Percentiles rank a stretch among this genome's conserved stretches.
Evolutionary conservation across 805 yeast species (phyloP).

Genomic region (Starmerella kuoi): DNA sequence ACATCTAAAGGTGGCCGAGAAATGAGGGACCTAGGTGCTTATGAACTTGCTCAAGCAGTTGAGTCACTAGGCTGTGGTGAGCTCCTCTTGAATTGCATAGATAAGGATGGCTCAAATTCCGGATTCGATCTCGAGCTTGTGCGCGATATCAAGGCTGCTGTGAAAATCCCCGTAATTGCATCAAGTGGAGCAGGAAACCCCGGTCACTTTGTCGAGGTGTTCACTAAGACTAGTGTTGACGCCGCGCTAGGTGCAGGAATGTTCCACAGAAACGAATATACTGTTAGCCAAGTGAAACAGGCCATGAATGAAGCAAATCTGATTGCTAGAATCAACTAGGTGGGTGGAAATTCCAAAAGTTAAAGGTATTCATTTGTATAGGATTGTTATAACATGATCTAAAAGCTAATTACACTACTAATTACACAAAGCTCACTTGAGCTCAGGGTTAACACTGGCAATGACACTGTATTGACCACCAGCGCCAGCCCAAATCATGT

Average conservation of each 20-base stretch:
- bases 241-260: slow-evolving; percentile 99
- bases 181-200: slow-evolving; percentile 97
- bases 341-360: not conserved
- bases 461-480: slow-evolving; percentile 94
- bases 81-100: slow-evolving; percentile 82
- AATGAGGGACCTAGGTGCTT: slow-evolving; percentile 77
- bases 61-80: slow-evolving; percentile 96
- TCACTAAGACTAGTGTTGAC: slow-evolving; percentile 67
- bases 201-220: slow-evolving; percentile 78
- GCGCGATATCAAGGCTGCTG: slow-evolving; percentile 61
- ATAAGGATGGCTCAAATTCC: slow-evolving; percentile 90
- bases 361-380: not conserved
- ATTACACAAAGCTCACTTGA: not conserved
- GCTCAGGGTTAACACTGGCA: slow-evolving; percentile 42
- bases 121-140: slow-evolving; percentile 87
- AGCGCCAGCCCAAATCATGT: slow-evolving; percentile 64
- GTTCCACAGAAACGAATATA: slow-evolving; percentile 91
- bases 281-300: slow-evolving; percentile 70
- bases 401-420: not conserved
- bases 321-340: not conserved
- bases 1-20: slow-evolving; percentile 96
- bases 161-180: slow-evolving; percentile 86
- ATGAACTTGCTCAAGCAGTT: slow-evolving; percentile 76
- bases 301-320: slow-evolving; percentile 48
- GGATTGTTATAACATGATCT: too few relatives aligned